Evolutionary conservation across 2,329 filamentous ascomycete species (phyloP), one percentile per base, ranked within the genome.

Genomic region (Verticillium zaregamsianum): DNA sequence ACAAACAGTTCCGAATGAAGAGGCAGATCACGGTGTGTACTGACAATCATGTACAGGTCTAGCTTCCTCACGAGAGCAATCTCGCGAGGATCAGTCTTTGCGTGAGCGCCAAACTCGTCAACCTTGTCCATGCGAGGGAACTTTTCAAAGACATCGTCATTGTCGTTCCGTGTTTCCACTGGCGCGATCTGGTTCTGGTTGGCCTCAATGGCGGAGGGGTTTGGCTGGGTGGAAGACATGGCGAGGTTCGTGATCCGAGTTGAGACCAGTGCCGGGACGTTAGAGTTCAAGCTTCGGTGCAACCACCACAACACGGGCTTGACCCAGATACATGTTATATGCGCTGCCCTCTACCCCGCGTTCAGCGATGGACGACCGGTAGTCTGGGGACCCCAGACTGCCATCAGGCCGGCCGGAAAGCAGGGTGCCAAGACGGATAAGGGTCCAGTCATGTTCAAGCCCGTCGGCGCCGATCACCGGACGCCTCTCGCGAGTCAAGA

Each of bases 1-100:
- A 3, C 73, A 64, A 55, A 3, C 12, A 4, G 6, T 20, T 20
- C 2, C n/a, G 23, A 32, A n/a, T 20, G 23, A 37, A 28, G 28
- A 28, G 28, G 28, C 28, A 28, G 28, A 28, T 28, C 28, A 28
- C 28, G 28, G 28, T 15, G 12, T 9, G 5, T 5, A 55, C 67
- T 60, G 62, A 70, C 69, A 68, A 77, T 75, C 54, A 78, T 77
- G 66, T 71, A 73, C 54, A 67, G 54, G 65, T 77, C 76, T 1
- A 78, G 68, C 65, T 76, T 76, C 61, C 69, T 71, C 33, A 78
- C 75, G n/a, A 77, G 68, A 4, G 70, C 71, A 62, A 77, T 77
- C 61, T 77, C 75, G 23, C 65, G 71, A 1, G 74, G 74, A 58
- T 77, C 74, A 0, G 74, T 76, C 68, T 78, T 77, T 60, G 71